Evolutionary conservation across 2,329 filamentous ascomycete genomes (phyloP), one percentile per base, ranked within the genome.

Genomic region (Bipolaris victoriae): DNA sequence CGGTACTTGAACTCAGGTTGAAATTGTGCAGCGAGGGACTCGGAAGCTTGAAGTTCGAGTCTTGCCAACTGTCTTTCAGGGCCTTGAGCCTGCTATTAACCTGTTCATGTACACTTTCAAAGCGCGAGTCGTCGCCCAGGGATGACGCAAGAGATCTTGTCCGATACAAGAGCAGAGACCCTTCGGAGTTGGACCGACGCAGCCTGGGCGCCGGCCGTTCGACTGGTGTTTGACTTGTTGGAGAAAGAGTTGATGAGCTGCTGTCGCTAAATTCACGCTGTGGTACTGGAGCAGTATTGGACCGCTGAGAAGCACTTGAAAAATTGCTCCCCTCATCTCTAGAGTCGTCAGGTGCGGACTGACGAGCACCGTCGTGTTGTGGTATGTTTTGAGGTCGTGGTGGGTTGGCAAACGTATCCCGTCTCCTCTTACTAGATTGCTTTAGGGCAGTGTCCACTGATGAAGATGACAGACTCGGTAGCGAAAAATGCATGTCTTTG

Each of bases 51-150:
- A 93, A 89, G 52, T 88, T 91, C 2, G 92, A 90, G 67, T 97
- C 92, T 71, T 92, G 88, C 60, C 91, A 86, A 70, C 90, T 96
- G 73, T 97, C 93, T 70, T 88, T 90, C 73, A 98, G 90, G 4
- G 94, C 94, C 78, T 96, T 96, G 70, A 95, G 83, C 40, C 94
- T 85, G 65, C 90, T 92, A 69, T 97, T 98, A 64, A 94, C 89
- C 80, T 95, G 91, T 60, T 91, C 90, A 41, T 88, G 86, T 11
- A 96, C 87, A 74, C 95, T 83, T 48, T 90, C 86, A 74, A 95
- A 98, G 43, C 88, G 84, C 37, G 86, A 86, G 67, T 94, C 91
- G 70, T 97, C 91, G 1, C 93, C 93, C 0, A 96, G 82, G 0
- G 92, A 96, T 0, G 92, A 95, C 0, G 90, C 88, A 24, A 88